These are phyloP conservation scores for Solanum dulcamara DNA, from an alignment of 257 asterid genomes.

Conservation along the genomic window DNA sequence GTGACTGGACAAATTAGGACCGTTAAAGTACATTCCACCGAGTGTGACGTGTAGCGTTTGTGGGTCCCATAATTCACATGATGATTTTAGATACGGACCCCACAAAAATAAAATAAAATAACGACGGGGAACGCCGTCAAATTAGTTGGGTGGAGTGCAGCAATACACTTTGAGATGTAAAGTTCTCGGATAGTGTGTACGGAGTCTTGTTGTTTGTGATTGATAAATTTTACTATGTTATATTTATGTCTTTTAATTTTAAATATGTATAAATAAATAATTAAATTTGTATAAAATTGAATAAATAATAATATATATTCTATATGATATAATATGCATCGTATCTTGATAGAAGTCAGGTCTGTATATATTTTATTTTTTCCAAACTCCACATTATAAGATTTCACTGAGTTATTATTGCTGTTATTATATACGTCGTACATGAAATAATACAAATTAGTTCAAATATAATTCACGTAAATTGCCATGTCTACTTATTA, in stretches of 20 bases:
- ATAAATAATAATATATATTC: too few relatives aligned
- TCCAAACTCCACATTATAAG: too few relatives aligned
- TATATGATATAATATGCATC: background rate
- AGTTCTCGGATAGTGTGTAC: too few relatives aligned
- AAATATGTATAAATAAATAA: rapidly evolving
- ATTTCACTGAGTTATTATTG: too few relatives aligned
- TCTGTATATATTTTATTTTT: too few relatives aligned
- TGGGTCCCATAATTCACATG: background rate
- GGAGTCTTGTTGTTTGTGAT: too few relatives aligned
- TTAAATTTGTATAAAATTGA: too few relatives aligned
- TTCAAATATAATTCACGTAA: too few relatives aligned
- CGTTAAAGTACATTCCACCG: background rate
- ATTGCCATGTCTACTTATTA: background rate
- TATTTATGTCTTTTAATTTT: too few relatives aligned
- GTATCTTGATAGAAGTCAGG: too few relatives aligned
- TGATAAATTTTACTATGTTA: background rate
- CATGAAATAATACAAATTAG: too few relatives aligned
- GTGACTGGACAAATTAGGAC: conserved; percentile 6
- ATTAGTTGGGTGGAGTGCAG: background rate
- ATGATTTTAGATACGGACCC: background rate
- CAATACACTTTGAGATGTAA: background rate
- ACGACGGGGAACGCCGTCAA: background rate
- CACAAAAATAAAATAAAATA: background rate
- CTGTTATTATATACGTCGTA: too few relatives aligned
- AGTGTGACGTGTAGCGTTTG: background rate